Evolutionary conservation across 768 basidiomycete species (phyloP).

Genomic region (Tubosaeta brunneosetosa): DNA sequence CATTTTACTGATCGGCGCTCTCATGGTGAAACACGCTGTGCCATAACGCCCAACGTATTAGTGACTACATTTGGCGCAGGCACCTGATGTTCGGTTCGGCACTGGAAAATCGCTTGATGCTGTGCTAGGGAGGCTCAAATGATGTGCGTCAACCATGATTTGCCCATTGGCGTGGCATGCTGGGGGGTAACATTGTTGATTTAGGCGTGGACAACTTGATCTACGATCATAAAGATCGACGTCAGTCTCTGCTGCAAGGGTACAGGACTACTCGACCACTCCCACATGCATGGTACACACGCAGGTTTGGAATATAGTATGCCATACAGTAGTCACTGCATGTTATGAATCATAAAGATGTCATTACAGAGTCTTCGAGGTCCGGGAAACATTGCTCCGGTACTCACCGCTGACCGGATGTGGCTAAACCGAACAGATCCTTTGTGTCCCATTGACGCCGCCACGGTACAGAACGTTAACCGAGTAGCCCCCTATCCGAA

Average conservation of each 20-base stretch:
- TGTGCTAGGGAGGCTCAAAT: background rate
- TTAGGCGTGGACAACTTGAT: no score
- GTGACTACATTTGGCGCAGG: background rate
- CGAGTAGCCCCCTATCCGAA: background rate
- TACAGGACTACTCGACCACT: no score
- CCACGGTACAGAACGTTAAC: background rate
- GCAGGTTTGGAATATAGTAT: no score
- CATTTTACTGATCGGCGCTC: background rate
- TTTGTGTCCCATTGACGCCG: no score
- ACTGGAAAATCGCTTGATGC: background rate
- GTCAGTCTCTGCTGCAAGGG: no score
- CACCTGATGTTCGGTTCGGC: background rate
- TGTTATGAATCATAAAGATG: background rate
- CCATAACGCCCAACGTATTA: background rate
- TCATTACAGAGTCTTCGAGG: no score
- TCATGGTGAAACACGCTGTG: background rate
- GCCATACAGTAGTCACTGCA: background rate
- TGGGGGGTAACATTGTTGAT: no score
- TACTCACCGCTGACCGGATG: no score
- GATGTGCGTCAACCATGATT: background rate
- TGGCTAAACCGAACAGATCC: no score
- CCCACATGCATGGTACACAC: no score
- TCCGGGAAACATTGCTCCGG: no score
- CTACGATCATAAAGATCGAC: no score
- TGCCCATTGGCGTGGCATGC: background rate